These are phyloP conservation scores for Acrasis kona DNA, from an alignment of 78 protist species.

Conservation along the genomic window DNA sequence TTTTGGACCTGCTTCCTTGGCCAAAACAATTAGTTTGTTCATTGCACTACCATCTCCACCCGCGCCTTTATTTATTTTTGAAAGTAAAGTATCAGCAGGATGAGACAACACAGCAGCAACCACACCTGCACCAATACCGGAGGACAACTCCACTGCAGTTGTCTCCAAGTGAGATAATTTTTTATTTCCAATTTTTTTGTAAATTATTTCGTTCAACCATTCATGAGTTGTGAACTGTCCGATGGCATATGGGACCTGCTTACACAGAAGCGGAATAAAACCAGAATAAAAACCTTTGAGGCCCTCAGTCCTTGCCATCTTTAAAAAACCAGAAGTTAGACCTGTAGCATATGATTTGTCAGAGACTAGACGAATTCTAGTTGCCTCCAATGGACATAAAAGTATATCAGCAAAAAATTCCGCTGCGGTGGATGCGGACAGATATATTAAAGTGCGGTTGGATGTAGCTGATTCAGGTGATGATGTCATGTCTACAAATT, in stretches of 20 bases:
- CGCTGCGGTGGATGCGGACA: slow-evolving; percentile 6
- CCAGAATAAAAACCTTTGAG: background rate
- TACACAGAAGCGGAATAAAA: slow-evolving; percentile 46
- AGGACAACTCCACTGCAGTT: slow-evolving; percentile 58
- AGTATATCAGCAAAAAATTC: slow-evolving; percentile 34
- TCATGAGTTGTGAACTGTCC: slow-evolving; percentile 57
- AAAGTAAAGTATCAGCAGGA: slow-evolving; percentile 82
- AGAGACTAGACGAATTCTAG: background rate
- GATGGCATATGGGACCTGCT: slow-evolving; percentile 90
- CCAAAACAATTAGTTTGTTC: slow-evolving; percentile 8
- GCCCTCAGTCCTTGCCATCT: background rate
- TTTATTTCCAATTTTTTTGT: slow-evolving; percentile 22
- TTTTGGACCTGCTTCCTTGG: slow-evolving; percentile 23
- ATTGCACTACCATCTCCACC: slow-evolving; percentile 7
- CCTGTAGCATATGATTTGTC: background rate
- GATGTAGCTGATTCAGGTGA: background rate
- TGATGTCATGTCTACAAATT: background rate
- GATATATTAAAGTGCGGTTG: background rate
- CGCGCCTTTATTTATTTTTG: slow-evolving; percentile 43
- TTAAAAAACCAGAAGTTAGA: background rate
- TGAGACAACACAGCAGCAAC: slow-evolving; percentile 82
- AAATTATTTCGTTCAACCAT: slow-evolving; percentile 28
- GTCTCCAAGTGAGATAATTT: slow-evolving; percentile 15
- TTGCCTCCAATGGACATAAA: slow-evolving; percentile 35
- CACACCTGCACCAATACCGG: slow-evolving; percentile 87